Percentiles rank a stretch among this genome's conserved stretches.
These are phyloP conservation scores for Neonectria sp. DNA, from an alignment of 2,329 filamentous ascomycete genomes.

Conservation along the genomic window DNA sequence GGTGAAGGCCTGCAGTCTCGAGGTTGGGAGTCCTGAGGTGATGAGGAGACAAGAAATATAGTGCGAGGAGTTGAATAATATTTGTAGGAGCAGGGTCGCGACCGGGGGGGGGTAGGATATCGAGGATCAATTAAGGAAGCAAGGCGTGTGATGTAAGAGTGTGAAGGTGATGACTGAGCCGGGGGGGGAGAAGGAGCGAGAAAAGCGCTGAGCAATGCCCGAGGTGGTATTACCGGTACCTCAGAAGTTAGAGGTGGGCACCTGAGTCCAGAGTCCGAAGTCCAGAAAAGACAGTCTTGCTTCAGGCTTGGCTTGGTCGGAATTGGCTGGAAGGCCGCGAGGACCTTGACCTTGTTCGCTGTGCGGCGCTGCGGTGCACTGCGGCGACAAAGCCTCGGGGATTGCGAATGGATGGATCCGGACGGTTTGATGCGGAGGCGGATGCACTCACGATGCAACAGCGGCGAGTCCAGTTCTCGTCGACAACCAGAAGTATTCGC, in stretches of 20 bases:
- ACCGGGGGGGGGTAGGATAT: neutral
- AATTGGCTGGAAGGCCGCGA: slow-evolving; percentile 6
- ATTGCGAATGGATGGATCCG: slow-evolving; percentile 1
- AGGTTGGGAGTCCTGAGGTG: neutral
- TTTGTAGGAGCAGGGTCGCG: slow-evolving; percentile 23
- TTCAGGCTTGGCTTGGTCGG: slow-evolving; percentile 16
- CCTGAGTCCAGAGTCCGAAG: neutral
- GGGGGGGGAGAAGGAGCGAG: neutral
- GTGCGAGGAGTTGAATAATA: slow-evolving; percentile 19
- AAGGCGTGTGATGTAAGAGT: slow-evolving; percentile 17
- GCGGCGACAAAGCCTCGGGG: neutral
- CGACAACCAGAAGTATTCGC: neutral
- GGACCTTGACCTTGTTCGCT: neutral
- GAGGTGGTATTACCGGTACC: neutral
- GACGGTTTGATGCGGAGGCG: slow-evolving; percentile 7
- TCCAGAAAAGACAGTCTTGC: slow-evolving; percentile 10
- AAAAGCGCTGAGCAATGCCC: slow-evolving; percentile 3
- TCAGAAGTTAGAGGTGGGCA: neutral
- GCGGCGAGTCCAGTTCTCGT: neutral
- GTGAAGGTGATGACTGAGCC: slow-evolving; percentile 24
- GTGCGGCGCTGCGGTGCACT: slow-evolving; percentile 10
- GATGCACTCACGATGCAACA: neutral
- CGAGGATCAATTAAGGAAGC: slow-evolving; percentile 5
- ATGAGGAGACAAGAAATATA: slow-evolving; percentile 1
- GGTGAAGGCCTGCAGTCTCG: neutral